phyloP scores from a whole-genome alignment of 140 eudicot genomes.

The Erigeron philadelphicus region DNA sequence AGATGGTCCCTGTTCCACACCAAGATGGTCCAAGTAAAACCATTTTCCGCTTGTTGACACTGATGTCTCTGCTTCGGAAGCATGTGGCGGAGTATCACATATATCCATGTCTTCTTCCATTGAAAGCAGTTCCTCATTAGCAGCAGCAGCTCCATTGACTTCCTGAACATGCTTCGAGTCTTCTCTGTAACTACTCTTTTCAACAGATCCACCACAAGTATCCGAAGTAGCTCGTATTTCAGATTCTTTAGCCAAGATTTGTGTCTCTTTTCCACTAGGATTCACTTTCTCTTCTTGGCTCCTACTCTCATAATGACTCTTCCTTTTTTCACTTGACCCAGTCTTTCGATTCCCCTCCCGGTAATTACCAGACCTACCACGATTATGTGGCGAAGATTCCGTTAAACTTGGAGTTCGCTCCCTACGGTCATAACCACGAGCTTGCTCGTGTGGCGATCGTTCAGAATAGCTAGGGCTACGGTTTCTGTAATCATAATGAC shows the following conservation, averaged over 20 bases:
- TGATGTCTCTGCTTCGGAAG: constrained; percentile 35
- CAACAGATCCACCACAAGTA: constrained; percentile 30
- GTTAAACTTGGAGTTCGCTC: constrained; percentile 48
- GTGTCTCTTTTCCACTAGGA: constrained; percentile 35
- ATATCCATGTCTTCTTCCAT: constrained; percentile 99
- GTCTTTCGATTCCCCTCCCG: constrained; percentile 38
- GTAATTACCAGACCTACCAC: constrained; percentile 42
- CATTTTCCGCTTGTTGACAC: constrained; percentile 62
- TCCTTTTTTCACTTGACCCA: constrained; percentile 51
- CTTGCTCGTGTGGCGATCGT: constrained; percentile 60
- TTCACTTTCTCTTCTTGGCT: constrained; percentile 52
- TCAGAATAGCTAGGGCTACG: constrained; percentile 49
- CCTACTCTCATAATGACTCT: constrained; percentile 42
- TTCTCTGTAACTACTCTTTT: constrained; percentile 33
- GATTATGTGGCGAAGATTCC: constrained; percentile 56
- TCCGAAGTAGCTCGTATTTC: constrained; percentile 36
- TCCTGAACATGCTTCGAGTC: constrained; percentile 36
- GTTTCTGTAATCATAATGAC: constrained; percentile 53
- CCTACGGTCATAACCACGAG: constrained; percentile 49
- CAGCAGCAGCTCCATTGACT: constrained; percentile 45
- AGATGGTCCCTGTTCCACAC: constrained; percentile 76
- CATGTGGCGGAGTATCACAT: constrained; percentile 94
- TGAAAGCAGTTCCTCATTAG: constrained; percentile 58
- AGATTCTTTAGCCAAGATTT: constrained; percentile 40
- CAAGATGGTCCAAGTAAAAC: constrained; percentile 75